Evolutionary conservation across 78 protist species (phyloP).

Genomic region (Ministeria vibrans): DNA sequence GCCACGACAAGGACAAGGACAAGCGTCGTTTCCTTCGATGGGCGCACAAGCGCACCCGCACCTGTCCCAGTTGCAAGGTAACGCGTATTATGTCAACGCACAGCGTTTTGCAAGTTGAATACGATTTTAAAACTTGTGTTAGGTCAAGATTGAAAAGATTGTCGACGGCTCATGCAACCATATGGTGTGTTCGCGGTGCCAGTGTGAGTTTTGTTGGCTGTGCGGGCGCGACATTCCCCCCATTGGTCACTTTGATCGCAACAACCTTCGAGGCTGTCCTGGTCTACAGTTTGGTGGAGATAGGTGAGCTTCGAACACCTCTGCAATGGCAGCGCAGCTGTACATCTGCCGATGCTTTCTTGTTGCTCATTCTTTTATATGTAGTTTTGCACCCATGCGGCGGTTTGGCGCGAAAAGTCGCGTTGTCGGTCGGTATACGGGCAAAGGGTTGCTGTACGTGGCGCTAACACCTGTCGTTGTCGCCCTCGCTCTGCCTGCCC

Average conservation of each 20-base stretch:
- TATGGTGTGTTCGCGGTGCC: conserved; percentile 26
- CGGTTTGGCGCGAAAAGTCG: background rate
- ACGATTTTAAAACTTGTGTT: too few species aligned
- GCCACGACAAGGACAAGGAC: background rate
- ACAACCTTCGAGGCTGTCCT: conserved; percentile 29
- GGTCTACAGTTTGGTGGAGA: conserved; percentile 26
- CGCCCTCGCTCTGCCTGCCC: background rate
- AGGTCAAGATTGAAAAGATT: conserved; percentile 7
- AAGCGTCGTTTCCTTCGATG: background rate
- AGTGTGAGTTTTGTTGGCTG: conserved; percentile 30
- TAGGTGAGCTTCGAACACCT: background rate
- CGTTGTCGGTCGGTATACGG: background rate
- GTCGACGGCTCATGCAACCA: conserved; percentile 31
- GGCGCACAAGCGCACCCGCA: conserved; percentile 15
- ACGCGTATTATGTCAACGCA: too few species aligned
- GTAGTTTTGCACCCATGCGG: background rate
- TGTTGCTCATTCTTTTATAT: background rate
- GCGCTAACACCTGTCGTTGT: too few species aligned
- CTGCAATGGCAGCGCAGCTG: background rate
- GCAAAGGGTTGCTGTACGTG: background rate
- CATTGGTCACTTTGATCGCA: conserved; percentile 21
- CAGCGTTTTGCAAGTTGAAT: too few species aligned
- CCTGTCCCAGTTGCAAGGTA: conserved; percentile 12
- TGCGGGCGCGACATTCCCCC: conserved; percentile 26
- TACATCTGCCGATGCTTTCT: background rate